These are phyloP conservation scores for Zarea fungicola DNA, from an alignment of 2,329 filamentous ascomycete species.

Conservation along the genomic window DNA sequence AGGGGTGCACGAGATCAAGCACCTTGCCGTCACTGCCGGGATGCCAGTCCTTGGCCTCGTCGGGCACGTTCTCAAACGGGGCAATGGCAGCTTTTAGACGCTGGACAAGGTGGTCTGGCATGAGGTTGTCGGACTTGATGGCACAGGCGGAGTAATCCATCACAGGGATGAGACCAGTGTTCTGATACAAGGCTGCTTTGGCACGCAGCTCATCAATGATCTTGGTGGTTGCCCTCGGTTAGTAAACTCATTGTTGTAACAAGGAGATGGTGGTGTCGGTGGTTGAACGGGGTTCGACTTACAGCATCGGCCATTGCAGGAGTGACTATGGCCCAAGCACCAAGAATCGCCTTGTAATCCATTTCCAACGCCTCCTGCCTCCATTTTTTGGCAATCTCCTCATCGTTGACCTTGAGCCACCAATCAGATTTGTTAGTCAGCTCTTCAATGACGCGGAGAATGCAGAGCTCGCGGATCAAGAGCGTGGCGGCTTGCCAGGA, in stretches of 20 bases:
- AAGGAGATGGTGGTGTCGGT: neutral
- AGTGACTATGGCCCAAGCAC: slow-evolving; percentile 23
- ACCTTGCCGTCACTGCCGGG: slow-evolving; percentile 52
- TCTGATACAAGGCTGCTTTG: slow-evolving; percentile 29
- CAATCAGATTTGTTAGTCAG: slow-evolving; percentile 31
- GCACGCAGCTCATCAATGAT: slow-evolving; percentile 28
- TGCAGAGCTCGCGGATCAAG: slow-evolving; percentile 27
- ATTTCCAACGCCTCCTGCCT: slow-evolving; percentile 24
- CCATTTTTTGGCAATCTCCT: slow-evolving; percentile 24
- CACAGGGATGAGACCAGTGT: slow-evolving; percentile 28
- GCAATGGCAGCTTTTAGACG: slow-evolving; percentile 38
- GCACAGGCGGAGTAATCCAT: slow-evolving; percentile 28
- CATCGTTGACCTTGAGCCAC: slow-evolving; percentile 28
- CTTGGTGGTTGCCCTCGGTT: slow-evolving; percentile 14
- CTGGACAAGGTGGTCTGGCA: slow-evolving; percentile 18
- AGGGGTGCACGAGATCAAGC: slow-evolving; percentile 59
- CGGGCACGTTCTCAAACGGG: slow-evolving; percentile 45
- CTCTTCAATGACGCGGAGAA: slow-evolving; percentile 29
- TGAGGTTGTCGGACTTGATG: slow-evolving; percentile 30
- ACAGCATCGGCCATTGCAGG: slow-evolving; percentile 27
- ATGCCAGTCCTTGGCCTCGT: slow-evolving; percentile 53
- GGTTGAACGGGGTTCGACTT: slow-evolving; percentile 13
- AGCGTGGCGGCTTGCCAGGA: slow-evolving; percentile 24
- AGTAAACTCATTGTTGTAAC: too few species aligned
- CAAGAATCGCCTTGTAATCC: slow-evolving; percentile 22